A percentile compares a stretch with the other conserved stretches of the same genome.
These are phyloP conservation scores for Sophora flavescens DNA, from an alignment of 306 rosid genomes.

Conservation along the genomic window DNA sequence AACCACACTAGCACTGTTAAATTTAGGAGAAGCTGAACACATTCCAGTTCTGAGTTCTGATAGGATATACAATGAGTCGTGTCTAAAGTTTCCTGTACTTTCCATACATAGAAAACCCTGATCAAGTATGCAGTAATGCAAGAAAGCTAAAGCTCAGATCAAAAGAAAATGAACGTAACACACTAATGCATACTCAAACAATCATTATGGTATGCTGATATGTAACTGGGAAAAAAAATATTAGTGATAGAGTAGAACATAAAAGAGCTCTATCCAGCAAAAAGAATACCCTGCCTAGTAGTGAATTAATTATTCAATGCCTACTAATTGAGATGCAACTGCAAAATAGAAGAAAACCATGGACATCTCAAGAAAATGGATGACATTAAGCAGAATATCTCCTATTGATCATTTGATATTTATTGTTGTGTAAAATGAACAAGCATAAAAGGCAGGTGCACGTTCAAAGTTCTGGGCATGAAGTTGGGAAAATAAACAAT, in stretches of 20 bases:
- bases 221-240: no score
- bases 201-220: neutral
- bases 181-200: neutral
- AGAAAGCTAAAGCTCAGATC: conserved; percentile 16
- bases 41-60: conserved; percentile 5
- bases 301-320: conserved; percentile 9
- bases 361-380: neutral
- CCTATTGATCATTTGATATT: conserved; percentile 6
- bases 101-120: neutral
- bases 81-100: neutral
- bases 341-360: neutral
- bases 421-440: neutral
- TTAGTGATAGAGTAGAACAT: neutral
- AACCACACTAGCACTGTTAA: neutral
- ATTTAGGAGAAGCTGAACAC: conserved; percentile 10
- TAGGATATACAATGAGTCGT: neutral
- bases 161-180: neutral
- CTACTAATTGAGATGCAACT: conserved; percentile 20
- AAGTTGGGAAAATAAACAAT: neutral
- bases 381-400: conserved; percentile 1
- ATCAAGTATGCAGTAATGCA: neutral
- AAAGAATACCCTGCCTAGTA: neutral
- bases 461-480: conserved; percentile 13
- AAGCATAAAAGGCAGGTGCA: neutral
- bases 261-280: neutral